A percentile compares a stretch with the other conserved stretches of the same genome.
Evolutionary conservation across 805 yeast species (phyloP).

Genomic region (Barnettozyma botsteinii): DNA sequence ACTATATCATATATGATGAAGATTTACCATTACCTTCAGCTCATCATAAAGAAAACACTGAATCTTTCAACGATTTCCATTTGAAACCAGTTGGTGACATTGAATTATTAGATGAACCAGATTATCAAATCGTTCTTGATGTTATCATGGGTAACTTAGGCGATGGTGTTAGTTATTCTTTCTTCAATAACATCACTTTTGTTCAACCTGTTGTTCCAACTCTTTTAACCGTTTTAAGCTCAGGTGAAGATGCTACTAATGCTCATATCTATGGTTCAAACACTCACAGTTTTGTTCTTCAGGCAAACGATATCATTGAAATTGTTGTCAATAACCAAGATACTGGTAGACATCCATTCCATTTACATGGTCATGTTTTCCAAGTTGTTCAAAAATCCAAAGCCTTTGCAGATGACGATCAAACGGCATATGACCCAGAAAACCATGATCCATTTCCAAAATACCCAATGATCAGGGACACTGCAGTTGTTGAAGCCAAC

Average conservation of each 20-base stretch:
- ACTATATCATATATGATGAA: constrained; percentile 47
- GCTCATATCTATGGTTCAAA: constrained; percentile 68
- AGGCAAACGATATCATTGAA: constrained; percentile 60
- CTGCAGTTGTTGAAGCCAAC: constrained; percentile 59
- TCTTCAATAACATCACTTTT: constrained; percentile 63
- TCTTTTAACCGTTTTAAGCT: constrained; percentile 52
- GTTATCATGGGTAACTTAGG: constrained; percentile 64
- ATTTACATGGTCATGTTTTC: constrained; percentile 67
- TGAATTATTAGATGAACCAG: constrained; percentile 51
- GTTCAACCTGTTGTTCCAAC: constrained; percentile 69
- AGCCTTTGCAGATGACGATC: constrained; percentile 45
- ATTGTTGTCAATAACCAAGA: constrained; percentile 72
- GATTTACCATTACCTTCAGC: constrained; percentile 26
- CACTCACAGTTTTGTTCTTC: constrained; percentile 56
- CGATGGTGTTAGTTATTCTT: constrained; percentile 72
- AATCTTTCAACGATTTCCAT: constrained; percentile 30
- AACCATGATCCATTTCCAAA: constrained; percentile 44
- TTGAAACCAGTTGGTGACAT: constrained; percentile 38
- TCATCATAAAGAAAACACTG: constrained; percentile 12
- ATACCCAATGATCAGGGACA: constrained; percentile 64
- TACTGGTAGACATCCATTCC: constrained; percentile 72
- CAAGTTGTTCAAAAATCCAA: constrained; percentile 51
- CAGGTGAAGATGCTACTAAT: constrained; percentile 53
- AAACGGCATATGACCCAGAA: constrained; percentile 49
- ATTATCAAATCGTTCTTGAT: constrained; percentile 51